These are phyloP conservation scores for Paramecium sexaurelia DNA, from an alignment of 73 alveolate species.

Conservation along the genomic window DNA sequence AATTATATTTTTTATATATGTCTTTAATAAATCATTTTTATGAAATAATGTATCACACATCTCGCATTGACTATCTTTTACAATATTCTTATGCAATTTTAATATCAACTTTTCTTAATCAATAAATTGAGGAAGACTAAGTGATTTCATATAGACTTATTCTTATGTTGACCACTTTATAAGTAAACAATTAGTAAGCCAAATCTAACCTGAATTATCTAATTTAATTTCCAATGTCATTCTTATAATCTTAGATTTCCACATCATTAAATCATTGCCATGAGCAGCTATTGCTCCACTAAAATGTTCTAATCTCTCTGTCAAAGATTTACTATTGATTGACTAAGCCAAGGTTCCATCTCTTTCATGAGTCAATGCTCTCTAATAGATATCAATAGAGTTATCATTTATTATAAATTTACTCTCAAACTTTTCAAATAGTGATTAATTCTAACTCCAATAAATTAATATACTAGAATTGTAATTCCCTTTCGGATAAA, in stretches of 20 bases:
- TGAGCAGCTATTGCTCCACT: neutral
- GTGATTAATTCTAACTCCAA: neutral
- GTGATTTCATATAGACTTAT: neutral
- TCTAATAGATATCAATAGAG: neutral
- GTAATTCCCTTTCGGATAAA: neutral
- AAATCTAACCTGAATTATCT: neutral
- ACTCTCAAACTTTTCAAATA: slow-evolving; percentile 27
- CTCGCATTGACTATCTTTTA: neutral
- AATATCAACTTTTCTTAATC: neutral
- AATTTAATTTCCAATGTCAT: neutral
- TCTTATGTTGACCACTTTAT: neutral
- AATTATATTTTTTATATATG: neutral
- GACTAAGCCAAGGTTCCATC: slow-evolving; percentile 6
- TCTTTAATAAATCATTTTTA: slow-evolving; percentile 9
- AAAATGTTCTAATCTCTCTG: slow-evolving; percentile 17
- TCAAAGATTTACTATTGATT: neutral
- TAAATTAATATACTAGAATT: neutral
- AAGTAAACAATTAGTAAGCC: neutral
- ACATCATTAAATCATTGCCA: neutral
- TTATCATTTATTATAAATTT: neutral
- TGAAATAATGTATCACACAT: slow-evolving; percentile 6
- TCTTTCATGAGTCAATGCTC: slow-evolving; percentile 30
- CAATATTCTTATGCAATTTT: neutral
- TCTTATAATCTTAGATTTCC: neutral
- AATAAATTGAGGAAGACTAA: neutral